phyloP scores from a whole-genome alignment of 1,139 yeast species.

The Yamadazyma atlantica region DNA sequence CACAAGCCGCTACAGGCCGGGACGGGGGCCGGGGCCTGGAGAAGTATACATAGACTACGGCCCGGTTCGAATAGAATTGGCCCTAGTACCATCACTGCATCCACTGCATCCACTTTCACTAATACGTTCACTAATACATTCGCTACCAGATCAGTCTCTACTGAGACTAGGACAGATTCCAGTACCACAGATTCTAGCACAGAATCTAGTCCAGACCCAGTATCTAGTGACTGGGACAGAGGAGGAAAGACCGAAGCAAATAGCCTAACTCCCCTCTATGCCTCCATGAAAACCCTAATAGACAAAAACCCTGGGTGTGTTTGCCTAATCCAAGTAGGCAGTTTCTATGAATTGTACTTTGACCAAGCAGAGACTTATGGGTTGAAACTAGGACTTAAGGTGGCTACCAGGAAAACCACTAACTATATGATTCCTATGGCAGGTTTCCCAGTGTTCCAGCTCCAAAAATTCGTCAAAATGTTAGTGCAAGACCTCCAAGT shows the following conservation, averaged over 20 bases:
- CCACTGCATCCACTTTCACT: no score
- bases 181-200: no score
- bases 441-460: conserved; percentile 77
- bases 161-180: no score
- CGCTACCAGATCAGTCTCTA: neutral
- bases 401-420: conserved; percentile 40
- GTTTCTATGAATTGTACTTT: conserved; percentile 86
- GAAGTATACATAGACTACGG: no score
- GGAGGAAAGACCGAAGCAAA: conserved; percentile 37
- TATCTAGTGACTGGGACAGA: conserved; percentile 47
- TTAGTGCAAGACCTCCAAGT: conserved; percentile 68
- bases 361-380: conserved; percentile 82
- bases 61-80: no score
- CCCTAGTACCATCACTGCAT: no score
- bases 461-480: conserved; percentile 70
- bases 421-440: conserved; percentile 72
- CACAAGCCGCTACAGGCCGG: no score
- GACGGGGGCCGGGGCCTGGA: no score
- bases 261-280: conserved; percentile 37
- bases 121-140: no score
- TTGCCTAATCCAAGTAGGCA: conserved; percentile 82
- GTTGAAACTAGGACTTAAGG: conserved; percentile 62
- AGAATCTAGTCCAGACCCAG: no score
- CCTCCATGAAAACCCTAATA: conserved; percentile 33
- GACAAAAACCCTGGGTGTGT: conserved; percentile 60